phyloP scores from a whole-genome alignment of 352 stramenopile genomes.

The Globisporangium solare region DNA sequence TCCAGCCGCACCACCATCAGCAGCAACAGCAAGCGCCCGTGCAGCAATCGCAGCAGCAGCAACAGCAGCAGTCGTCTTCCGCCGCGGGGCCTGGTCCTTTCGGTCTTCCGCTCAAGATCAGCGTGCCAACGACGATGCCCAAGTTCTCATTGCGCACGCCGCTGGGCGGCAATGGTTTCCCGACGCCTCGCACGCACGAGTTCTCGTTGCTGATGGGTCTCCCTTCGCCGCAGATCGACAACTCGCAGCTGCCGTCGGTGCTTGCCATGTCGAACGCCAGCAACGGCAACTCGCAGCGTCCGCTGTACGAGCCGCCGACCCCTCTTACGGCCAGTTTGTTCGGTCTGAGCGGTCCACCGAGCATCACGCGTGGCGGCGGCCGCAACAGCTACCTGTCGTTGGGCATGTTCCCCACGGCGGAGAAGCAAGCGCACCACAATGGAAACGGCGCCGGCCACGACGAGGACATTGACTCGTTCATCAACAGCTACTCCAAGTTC shows the following conservation, averaged over 20 bases:
- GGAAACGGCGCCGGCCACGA: constrained; percentile 24
- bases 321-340: constrained; percentile 28
- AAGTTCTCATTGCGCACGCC: constrained; percentile 63
- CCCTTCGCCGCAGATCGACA: constrained; percentile 66
- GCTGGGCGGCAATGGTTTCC: constrained; percentile 54
- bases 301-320: constrained; percentile 27
- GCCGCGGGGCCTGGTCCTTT: constrained; percentile 39
- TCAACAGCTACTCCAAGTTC: constrained; percentile 74
- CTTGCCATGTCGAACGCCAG: constrained; percentile 60
- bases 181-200: constrained; percentile 63
- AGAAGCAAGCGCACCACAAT: constrained; percentile 18
- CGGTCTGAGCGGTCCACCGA: constrained; percentile 44
- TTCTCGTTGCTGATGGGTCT: constrained; percentile 65
- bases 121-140: constrained; percentile 60
- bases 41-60: constrained; percentile 21
- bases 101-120: constrained; percentile 66
- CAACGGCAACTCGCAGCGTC: constrained; percentile 14
- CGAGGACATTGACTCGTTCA: constrained; percentile 51
- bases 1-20: constrained; percentile 24
- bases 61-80: constrained; percentile 15
- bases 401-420: constrained; percentile 39
- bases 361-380: constrained; percentile 40
- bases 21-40: constrained; percentile 9
- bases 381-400: constrained; percentile 48
- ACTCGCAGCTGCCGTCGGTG: constrained; percentile 65